A percentile compares a stretch with the other conserved stretches of the same genome.
These are phyloP conservation scores for Yamadazyma nakazawae DNA, from an alignment of 805 yeast genomes.

Conservation along the genomic window DNA sequence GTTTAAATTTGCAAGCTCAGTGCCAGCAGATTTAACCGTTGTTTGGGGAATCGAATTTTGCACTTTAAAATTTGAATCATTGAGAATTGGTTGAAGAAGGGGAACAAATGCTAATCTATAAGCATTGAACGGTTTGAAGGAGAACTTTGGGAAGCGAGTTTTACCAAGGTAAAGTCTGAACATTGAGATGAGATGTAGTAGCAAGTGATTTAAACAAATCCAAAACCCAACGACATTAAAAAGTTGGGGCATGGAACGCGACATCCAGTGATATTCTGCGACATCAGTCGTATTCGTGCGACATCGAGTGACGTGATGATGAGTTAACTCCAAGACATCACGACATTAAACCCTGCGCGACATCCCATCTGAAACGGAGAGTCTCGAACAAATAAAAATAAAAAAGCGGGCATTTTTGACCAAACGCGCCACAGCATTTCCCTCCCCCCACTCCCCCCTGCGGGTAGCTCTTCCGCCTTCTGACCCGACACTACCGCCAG, in stretches of 20 bases:
- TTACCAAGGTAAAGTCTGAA: slow-evolving; percentile 11
- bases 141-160: slow-evolving; percentile 12
- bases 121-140: slow-evolving; percentile 7
- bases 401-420: too few species aligned
- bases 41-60: not conserved
- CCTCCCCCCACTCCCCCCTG: not conserved
- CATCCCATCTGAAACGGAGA: too few species aligned
- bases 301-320: too few species aligned
- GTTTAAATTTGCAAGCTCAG: slow-evolving; percentile 35
- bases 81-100: slow-evolving; percentile 10
- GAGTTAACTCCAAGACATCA: too few species aligned
- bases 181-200: slow-evolving; percentile 6
- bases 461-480: not conserved
- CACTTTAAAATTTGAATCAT: slow-evolving; percentile 7
- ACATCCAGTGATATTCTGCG: not conserved
- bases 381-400: too few species aligned
- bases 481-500: not conserved
- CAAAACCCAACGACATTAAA: not conserved
- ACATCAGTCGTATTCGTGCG: too few species aligned
- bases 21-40: not conserved
- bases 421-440: not conserved
- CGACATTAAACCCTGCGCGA: too few species aligned
- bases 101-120: slow-evolving; percentile 12
- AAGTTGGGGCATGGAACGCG: not conserved
- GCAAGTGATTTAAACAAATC: not conserved